Evolutionary conservation across 2,329 filamentous ascomycete genomes (phyloP).

Genomic region (Dactylellina parvicollis): DNA sequence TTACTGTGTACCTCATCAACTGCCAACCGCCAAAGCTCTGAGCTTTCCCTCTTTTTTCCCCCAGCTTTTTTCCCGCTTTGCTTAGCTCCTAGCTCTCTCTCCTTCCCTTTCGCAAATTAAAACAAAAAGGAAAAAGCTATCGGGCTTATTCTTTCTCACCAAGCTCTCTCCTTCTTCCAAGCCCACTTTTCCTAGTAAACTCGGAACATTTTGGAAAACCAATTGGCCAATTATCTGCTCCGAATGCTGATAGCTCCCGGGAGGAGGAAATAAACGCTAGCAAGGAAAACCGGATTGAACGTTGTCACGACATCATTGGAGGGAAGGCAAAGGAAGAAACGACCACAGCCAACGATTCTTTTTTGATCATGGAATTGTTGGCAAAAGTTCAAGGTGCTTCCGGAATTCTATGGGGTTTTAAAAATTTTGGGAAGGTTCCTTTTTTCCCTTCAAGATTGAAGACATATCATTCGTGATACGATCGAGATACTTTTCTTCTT

Average conservation of each 20-base stretch:
- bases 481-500: not conserved
- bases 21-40: too few relatives aligned
- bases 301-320: conserved; percentile 31
- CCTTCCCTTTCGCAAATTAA: not conserved
- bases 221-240: not conserved
- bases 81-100: not conserved
- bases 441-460: not conserved
- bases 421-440: too few relatives aligned
- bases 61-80: too few relatives aligned
- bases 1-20: too few relatives aligned
- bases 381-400: not conserved
- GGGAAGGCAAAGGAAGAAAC: not conserved
- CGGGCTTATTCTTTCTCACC: not conserved
- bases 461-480: not conserved
- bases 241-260: too few relatives aligned
- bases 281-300: not conserved
- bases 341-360: not conserved
- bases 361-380: not conserved
- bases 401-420: not conserved
- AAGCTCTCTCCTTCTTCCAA: not conserved
- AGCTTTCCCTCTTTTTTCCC: too few relatives aligned
- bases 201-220: not conserved
- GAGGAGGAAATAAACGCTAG: not conserved
- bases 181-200: not conserved
- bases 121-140: not conserved